Evolutionary conservation across 495 filamentous ascomycete genomes (phyloP).

Genomic region (Trypethelium eluteriae): DNA sequence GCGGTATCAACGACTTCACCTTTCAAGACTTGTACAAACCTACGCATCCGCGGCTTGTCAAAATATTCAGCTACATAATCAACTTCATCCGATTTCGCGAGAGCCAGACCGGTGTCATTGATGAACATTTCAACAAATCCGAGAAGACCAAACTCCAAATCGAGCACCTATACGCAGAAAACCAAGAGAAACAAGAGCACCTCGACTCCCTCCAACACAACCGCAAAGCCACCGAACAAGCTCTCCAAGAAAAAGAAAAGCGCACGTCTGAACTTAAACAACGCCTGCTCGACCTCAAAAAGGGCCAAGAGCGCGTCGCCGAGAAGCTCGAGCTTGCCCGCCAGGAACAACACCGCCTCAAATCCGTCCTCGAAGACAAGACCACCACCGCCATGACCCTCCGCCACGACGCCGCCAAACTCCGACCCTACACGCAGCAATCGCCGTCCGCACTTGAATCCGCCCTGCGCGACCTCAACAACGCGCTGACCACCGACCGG

Average conservation of each 20-base stretch:
- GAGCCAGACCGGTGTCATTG: constrained; percentile 74
- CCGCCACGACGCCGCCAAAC: constrained; percentile 73
- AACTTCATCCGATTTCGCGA: constrained; percentile 97
- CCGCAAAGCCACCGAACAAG: constrained; percentile 65
- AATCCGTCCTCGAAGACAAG: constrained; percentile 68
- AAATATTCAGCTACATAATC: constrained; percentile 92
- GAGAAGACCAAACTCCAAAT: constrained; percentile 79
- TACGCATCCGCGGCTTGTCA: constrained; percentile 75
- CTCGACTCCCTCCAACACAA: constrained; percentile 74
- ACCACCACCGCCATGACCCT: constrained; percentile 52
- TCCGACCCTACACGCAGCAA: constrained; percentile 85
- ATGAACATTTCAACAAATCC: constrained; percentile 83
- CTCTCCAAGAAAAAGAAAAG: constrained; percentile 70
- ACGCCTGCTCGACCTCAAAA: constrained; percentile 64
- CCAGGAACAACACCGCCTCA: constrained; percentile 62
- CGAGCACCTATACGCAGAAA: constrained; percentile 75
- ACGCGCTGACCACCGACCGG: constrained; percentile 67
- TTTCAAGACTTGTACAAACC: constrained; percentile 86
- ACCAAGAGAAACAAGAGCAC: constrained; percentile 72
- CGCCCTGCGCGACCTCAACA: constrained; percentile 70
- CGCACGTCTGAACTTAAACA: constrained; percentile 79
- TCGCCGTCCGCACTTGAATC: constrained; percentile 74
- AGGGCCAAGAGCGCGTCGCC: constrained; percentile 68
- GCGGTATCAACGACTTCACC: constrained; percentile 85
- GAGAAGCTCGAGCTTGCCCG: constrained; percentile 69